Conservation (phyloP, 768 basidiomycete genomes). For the Rhizopogon roseolus region DNA sequence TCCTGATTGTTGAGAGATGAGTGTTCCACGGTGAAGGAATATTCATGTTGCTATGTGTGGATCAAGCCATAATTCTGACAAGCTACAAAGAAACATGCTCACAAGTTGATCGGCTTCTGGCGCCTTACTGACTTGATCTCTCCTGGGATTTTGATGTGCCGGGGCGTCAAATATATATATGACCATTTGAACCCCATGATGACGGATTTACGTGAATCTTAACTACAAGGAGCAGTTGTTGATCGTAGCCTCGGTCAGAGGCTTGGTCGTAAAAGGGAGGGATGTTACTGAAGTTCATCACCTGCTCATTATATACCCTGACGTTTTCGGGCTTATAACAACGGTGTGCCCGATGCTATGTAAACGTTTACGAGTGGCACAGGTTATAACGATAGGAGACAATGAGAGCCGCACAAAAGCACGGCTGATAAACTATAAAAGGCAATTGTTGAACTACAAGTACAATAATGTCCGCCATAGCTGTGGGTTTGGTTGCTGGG, state of each 20-base stretch:
- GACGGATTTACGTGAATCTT: not conserved
- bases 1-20: slow-evolving; percentile 25
- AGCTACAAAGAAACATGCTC: slow-evolving; percentile 1
- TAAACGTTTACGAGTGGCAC: not conserved
- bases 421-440: no score
- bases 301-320: slow-evolving; percentile 9
- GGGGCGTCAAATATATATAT: slow-evolving; percentile 49
- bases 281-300: not conserved
- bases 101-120: slow-evolving; percentile 23
- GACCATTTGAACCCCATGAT: slow-evolving; percentile 38
- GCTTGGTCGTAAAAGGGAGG: not conserved
- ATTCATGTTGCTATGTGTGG: slow-evolving; percentile 6
- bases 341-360: not conserved
- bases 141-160: slow-evolving; percentile 46
- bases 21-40: slow-evolving; percentile 27
- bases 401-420: slow-evolving; percentile 1
- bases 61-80: not conserved
- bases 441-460: no score
- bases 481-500: no score
- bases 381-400: not conserved
- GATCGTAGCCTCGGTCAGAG: not conserved
- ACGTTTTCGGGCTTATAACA: not conserved
- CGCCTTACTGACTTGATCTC: slow-evolving; percentile 23
- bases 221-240: not conserved
- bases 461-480: no score